Evolutionary conservation across 163 green algal genomes (phyloP).

Genomic region (Scenedesmus sp.): DNA sequence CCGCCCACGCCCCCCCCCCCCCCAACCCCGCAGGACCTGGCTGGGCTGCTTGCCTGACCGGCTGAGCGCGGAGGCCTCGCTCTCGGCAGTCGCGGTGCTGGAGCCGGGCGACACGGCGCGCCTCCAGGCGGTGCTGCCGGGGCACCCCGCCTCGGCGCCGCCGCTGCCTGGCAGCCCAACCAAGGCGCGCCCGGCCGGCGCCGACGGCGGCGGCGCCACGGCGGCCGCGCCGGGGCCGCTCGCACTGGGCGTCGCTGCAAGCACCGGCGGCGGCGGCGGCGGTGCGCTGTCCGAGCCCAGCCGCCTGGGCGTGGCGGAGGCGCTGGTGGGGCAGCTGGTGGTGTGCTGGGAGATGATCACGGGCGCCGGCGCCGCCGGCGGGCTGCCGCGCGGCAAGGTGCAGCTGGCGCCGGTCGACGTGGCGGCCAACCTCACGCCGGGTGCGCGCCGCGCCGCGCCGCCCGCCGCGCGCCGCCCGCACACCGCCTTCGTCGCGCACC

Average conservation of each 20-base stretch:
- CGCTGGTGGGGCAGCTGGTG: conserved; percentile 45
- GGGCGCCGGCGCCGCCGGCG: conserved; percentile 31
- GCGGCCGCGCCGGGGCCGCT: too few species aligned
- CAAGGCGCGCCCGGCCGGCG: not conserved
- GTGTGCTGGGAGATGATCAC: conserved; percentile 59
- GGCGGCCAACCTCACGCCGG: conserved; percentile 31
- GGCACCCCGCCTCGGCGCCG: conserved; percentile 18
- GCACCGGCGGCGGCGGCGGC: not conserved
- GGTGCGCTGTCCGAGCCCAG: conserved; percentile 26
- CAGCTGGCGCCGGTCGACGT: conserved; percentile 54
- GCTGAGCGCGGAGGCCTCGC: conserved; percentile 4
- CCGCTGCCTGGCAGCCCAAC: not conserved
- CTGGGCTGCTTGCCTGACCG: conserved; percentile 35
- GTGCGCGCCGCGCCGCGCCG: too few species aligned
- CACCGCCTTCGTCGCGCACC: too few species aligned
- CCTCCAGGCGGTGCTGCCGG: conserved; percentile 36
- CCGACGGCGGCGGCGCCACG: too few species aligned
- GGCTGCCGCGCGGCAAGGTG: conserved; percentile 48
- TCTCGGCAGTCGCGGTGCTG: conserved; percentile 45
- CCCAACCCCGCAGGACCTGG: conserved; percentile 45
- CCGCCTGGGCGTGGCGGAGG: conserved; percentile 45
- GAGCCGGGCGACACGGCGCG: conserved; percentile 47
- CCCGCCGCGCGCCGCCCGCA: too few species aligned
- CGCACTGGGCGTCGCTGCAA: too few species aligned
- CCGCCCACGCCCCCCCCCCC: too few species aligned